Evolutionary conservation across 768 basidiomycete genomes (phyloP).

Genomic region (Rhizopogon rudus): DNA sequence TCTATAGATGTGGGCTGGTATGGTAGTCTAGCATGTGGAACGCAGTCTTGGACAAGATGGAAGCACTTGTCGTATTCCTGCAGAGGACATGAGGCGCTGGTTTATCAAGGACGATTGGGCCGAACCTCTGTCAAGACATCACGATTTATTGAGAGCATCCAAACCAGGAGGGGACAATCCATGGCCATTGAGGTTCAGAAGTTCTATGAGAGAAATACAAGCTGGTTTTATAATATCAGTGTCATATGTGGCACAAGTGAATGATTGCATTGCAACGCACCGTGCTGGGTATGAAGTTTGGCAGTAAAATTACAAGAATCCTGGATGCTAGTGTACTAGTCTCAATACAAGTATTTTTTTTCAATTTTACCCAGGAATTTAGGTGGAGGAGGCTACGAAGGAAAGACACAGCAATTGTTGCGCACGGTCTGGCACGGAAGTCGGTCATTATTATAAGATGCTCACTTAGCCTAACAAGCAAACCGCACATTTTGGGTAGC

Average conservation of each 20-base stretch:
- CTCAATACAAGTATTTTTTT: not conserved
- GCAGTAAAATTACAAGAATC: not conserved
- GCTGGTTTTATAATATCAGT: not conserved
- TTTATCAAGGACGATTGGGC: not conserved
- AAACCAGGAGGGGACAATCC: constrained; percentile 70
- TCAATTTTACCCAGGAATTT: not conserved
- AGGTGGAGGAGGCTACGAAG: not conserved
- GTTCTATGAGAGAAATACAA: not conserved
- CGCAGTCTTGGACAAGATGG: constrained; percentile 54
- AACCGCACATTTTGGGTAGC: constrained; percentile 21
- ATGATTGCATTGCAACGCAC: not conserved
- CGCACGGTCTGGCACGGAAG: constrained; percentile 5
- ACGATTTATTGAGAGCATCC: constrained; percentile 76
- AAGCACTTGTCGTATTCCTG: constrained; percentile 75
- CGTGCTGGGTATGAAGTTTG: constrained; percentile 1
- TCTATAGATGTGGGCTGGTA: constrained; percentile 57
- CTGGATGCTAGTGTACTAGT: not conserved
- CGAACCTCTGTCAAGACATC: constrained; percentile 62
- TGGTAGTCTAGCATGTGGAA: constrained; percentile 48
- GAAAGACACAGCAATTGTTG: not conserved
- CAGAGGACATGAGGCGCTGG: not conserved
- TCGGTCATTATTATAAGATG: constrained; percentile 21
- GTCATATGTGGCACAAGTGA: not conserved
- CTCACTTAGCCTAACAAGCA: constrained; percentile 14
- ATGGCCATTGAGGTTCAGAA: constrained; percentile 14